Conservation (phyloP, 2,329 filamentous ascomycete genomes). For the Xylaria sp. region DNA sequence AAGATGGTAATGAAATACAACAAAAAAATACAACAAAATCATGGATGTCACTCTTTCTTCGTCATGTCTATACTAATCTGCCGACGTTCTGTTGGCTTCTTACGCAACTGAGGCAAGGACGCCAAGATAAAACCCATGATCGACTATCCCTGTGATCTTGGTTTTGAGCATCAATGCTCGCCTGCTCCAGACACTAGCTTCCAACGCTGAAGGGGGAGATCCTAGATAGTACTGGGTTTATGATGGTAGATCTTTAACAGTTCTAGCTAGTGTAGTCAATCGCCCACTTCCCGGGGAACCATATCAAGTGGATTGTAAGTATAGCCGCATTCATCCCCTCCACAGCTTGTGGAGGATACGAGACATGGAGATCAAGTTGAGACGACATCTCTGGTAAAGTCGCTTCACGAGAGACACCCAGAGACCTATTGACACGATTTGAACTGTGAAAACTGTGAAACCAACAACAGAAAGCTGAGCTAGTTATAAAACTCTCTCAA, state of each 20-base stretch:
- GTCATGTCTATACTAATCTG: background rate
- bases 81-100: background rate
- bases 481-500: slow-evolving; percentile 20
- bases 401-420: background rate
- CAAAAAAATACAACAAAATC: too few species aligned
- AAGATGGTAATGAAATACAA: background rate
- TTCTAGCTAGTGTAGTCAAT: background rate
- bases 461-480: background rate
- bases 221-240: background rate
- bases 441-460: background rate
- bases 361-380: slow-evolving; percentile 19
- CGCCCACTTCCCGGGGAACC: background rate
- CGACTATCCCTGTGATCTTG: background rate
- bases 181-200: background rate
- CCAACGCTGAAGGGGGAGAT: background rate
- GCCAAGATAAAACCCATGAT: slow-evolving; percentile 26
- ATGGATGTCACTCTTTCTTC: background rate
- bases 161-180: background rate
- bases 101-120: slow-evolving; percentile 13
- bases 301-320: background rate
- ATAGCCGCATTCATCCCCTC: background rate
- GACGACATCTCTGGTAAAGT: slow-evolving; percentile 3
- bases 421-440: background rate
- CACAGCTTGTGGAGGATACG: background rate
- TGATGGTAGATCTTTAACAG: background rate